A percentile compares a stretch with the other conserved stretches of the same genome.
Conservation (phyloP, 352 stramenopile genomes). For the Pythium guiyangense region DNA sequence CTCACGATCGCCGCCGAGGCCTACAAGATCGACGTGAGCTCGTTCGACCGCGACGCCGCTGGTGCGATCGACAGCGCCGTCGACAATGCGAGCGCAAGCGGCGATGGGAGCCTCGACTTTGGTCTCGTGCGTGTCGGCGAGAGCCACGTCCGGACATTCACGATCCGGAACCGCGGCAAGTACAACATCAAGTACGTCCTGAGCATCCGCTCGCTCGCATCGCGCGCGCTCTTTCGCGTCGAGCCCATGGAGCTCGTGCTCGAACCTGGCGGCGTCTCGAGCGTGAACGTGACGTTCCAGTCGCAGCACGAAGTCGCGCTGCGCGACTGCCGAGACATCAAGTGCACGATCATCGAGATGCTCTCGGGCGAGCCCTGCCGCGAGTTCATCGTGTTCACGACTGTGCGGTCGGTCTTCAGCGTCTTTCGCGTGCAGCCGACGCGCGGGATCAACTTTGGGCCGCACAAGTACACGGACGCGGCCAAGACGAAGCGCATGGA, state of each 20-base stretch:
- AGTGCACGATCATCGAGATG: slow-evolving; percentile 91
- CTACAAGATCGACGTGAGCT: slow-evolving; percentile 90
- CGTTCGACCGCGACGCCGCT: slow-evolving; percentile 52
- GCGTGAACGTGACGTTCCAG: slow-evolving; percentile 80
- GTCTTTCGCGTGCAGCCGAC: slow-evolving; percentile 85
- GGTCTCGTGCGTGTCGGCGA: slow-evolving; percentile 90
- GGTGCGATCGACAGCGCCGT: slow-evolving; percentile 4
- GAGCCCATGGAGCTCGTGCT: slow-evolving; percentile 77
- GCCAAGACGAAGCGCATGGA: slow-evolving; percentile 77
- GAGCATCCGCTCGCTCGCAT: slow-evolving; percentile 34
- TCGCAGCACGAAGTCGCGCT: slow-evolving; percentile 78
- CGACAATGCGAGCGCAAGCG: slow-evolving; percentile 12
- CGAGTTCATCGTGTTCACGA: slow-evolving; percentile 85
- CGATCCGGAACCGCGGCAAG: slow-evolving; percentile 89
- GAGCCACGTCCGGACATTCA: slow-evolving; percentile 70
- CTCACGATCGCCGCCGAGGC: slow-evolving; percentile 75
- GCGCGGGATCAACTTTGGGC: slow-evolving; percentile 91
- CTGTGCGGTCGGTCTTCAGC: slow-evolving; percentile 76
- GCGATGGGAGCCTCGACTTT: slow-evolving; percentile 88
- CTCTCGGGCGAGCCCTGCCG: slow-evolving; percentile 86
- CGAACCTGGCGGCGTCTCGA: slow-evolving; percentile 52
- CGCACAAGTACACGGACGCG: slow-evolving; percentile 86
- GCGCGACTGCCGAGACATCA: slow-evolving; percentile 90
- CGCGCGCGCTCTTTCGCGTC: slow-evolving; percentile 76
- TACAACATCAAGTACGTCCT: slow-evolving; percentile 91